These are phyloP conservation scores for Fusarium brevicatenulatum DNA, from an alignment of 2,329 filamentous ascomycete species.

Conservation along the genomic window DNA sequence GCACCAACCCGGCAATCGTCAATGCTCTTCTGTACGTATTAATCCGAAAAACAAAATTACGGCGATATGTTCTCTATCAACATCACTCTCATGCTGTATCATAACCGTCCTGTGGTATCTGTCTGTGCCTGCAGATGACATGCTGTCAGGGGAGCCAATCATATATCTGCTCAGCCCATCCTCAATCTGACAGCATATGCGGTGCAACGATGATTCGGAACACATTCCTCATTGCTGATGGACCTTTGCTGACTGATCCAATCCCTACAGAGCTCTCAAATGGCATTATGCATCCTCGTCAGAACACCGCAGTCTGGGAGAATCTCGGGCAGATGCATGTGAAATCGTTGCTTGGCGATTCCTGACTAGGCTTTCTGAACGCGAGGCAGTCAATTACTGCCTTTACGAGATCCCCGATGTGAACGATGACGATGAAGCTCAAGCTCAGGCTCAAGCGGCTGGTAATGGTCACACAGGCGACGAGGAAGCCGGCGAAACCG, in stretches of 20 bases:
- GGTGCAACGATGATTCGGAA: constrained; percentile 2
- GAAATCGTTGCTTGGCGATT: constrained; percentile 87
- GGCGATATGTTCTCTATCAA: neutral
- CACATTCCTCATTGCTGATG: neutral
- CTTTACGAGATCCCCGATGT: constrained; percentile 74
- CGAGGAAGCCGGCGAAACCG: constrained; percentile 60
- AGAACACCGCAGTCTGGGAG: constrained; percentile 72
- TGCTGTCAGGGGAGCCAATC: constrained; percentile 27
- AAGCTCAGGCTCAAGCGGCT: constrained; percentile 3
- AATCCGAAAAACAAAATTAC: neutral
- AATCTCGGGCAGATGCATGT: constrained; percentile 77
- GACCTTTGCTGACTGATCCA: constrained; percentile 17
- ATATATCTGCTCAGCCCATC: neutral
- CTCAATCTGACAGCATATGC: constrained; percentile 12
- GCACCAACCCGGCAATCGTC: constrained; percentile 75
- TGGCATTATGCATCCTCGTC: constrained; percentile 75
- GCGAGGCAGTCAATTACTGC: constrained; percentile 78
- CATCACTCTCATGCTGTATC: neutral
- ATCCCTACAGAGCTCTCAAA: constrained; percentile 70
- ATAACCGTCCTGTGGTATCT: neutral
- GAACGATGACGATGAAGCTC: constrained; percentile 41
- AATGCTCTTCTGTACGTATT: constrained; percentile 75
- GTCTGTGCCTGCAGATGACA: constrained; percentile 26
- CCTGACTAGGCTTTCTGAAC: constrained; percentile 74
- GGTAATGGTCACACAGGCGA: constrained; percentile 36